Evolutionary conservation across 2,329 filamentous ascomycete species (phyloP).

Genomic region (Trichoderma sp.): DNA sequence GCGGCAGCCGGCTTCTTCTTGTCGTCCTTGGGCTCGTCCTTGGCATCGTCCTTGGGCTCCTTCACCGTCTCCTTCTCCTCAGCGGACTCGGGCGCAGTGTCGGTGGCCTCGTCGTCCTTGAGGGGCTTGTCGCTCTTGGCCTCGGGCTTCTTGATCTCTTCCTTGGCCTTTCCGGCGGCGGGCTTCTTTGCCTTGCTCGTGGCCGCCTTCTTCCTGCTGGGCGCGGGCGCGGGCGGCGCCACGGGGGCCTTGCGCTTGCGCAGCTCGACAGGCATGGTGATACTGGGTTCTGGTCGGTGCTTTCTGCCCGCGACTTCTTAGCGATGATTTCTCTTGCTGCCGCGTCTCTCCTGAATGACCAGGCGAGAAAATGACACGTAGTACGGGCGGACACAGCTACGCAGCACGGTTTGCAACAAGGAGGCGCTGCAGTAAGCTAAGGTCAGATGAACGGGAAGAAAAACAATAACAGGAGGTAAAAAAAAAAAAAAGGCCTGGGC

Average conservation of each 20-base stretch:
- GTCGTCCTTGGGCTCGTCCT: constrained; percentile 44
- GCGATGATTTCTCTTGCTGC: not conserved
- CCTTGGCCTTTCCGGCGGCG: constrained; percentile 30
- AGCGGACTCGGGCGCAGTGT: constrained; percentile 24
- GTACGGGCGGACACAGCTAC: constrained; percentile 6
- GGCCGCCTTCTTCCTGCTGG: constrained; percentile 49
- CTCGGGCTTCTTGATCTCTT: constrained; percentile 21
- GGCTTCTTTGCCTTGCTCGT: constrained; percentile 37
- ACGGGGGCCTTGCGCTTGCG: constrained; percentile 64
- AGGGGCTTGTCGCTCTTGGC: constrained; percentile 27
- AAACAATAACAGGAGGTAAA: constrained; percentile 10
- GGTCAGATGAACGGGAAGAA: constrained; percentile 19
- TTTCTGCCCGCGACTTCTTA: not conserved
- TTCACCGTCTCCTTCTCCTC: constrained; percentile 26
- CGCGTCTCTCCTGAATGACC: constrained; percentile 5
- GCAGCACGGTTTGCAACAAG: constrained; percentile 21
- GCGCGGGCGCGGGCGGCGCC: constrained; percentile 50
- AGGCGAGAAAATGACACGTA: constrained; percentile 23
- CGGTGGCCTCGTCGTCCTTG: constrained; percentile 25
- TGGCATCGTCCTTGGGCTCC: constrained; percentile 39
- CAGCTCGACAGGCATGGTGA: constrained; percentile 59
- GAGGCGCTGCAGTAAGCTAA: constrained; percentile 21
- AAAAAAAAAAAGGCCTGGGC: constrained; percentile 27
- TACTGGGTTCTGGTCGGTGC: constrained; percentile 6
- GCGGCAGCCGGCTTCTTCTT: constrained; percentile 40